Evolutionary conservation across 2,329 filamentous ascomycete genomes (phyloP).

Genomic region (Colletotrichum sp.): DNA sequence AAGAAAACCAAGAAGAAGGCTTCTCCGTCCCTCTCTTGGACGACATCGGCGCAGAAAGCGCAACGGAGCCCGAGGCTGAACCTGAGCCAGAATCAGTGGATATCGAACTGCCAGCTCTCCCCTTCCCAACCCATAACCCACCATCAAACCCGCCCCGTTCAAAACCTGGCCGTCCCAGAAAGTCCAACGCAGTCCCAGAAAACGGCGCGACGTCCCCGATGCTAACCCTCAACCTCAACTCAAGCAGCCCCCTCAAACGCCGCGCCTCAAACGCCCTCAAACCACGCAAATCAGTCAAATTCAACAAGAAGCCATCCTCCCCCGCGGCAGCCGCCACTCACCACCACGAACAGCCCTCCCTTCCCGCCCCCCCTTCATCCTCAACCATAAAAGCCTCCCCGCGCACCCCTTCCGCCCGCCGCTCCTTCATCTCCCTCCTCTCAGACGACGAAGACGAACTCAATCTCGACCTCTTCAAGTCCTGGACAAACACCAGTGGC

Average conservation of each 20-base stretch:
- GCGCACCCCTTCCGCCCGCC: constrained; percentile 30
- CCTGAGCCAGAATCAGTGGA: not conserved
- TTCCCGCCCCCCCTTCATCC: not conserved
- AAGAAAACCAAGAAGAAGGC: not conserved
- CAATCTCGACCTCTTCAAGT: constrained; percentile 33
- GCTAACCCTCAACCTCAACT: not conserved
- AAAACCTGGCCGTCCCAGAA: not conserved
- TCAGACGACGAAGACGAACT: constrained; percentile 43
- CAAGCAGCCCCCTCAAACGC: not conserved
- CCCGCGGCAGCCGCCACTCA: not conserved
- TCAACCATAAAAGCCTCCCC: not conserved
- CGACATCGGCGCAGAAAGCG: not conserved
- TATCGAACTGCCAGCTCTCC: not conserved
- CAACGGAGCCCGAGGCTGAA: not conserved
- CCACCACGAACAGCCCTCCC: not conserved
- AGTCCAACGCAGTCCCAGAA: not conserved
- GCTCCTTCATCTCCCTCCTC: constrained; percentile 47
- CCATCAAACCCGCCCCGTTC: not conserved
- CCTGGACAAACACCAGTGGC: constrained; percentile 19
- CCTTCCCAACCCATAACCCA: not conserved
- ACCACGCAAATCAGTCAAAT: not conserved
- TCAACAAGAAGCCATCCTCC: not conserved
- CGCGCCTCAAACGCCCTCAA: not conserved
- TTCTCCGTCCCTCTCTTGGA: not conserved
- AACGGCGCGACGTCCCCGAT: not conserved